Evolutionary conservation across 768 basidiomycete species (phyloP), one percentile per base, ranked within the genome.

Genomic region (Russula compacta): DNA sequence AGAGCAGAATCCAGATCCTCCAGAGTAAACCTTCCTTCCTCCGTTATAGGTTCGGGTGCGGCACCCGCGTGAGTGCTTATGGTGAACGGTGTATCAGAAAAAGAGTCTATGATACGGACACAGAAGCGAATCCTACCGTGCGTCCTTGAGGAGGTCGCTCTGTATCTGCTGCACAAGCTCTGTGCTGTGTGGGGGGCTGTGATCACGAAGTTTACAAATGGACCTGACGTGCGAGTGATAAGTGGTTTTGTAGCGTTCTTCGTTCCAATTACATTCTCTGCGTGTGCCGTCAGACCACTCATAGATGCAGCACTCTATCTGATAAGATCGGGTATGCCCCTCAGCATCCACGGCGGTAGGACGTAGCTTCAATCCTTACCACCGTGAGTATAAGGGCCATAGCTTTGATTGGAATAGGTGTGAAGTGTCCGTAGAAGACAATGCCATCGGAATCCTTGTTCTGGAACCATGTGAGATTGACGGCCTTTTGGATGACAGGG

Each of bases 381-480:
- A 38, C 52, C 15, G 56, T 42, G 21, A 62, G 52, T 29, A 36
- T 39, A 35, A 62, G 52, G 21, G 56, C 44, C 7, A 62, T 43
- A 9, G 17, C 21, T 36, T 32, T 9, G 39, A 58, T 15, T 9
- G 61, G 36, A 8, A 62, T 35, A 4, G 61, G 56, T 2, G 29
- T 19, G 21, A 62, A 62, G 10, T 58, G n/a, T 17, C 50, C 24
- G 5, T 53, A 21, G 10, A 53, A 62, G 5, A 49, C 4, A 19
- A 62, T 33, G 8, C 61, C 61, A 12, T 19, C 21, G 1, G 15
- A 38, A 8, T 49, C 29, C 33, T 53, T 49, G 46, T 53, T 29
- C 49, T 6, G 21, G 24, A 62, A 62, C 61, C 61, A 62, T 8
- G 15, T 58, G 39, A 58, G 5, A 38, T 62, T 62, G 50, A 62